Conservation (phyloP, 106 monocot species). For the Iris macrosiphon region DNA sequence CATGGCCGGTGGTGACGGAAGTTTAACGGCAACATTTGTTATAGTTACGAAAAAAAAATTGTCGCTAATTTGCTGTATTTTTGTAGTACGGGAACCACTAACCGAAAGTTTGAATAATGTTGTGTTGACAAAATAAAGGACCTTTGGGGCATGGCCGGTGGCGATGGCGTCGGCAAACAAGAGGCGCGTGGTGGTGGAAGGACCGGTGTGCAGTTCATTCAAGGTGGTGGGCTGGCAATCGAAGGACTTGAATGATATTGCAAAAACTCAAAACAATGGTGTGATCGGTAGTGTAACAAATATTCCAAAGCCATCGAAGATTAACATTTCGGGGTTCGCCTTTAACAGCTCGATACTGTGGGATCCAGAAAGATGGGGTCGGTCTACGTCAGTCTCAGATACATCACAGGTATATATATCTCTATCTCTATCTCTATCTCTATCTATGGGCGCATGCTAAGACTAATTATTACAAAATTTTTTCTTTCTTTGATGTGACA, state of each 20-base stretch:
- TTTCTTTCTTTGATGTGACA: too few relatives aligned
- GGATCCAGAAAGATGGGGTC: conserved; percentile 16
- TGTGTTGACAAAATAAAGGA: conserved; percentile 22
- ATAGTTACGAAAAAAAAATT: too few relatives aligned
- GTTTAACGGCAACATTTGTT: too few relatives aligned
- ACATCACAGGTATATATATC: conserved; percentile 4
- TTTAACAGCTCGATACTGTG: conserved; percentile 14
- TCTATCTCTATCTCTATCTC: too few relatives aligned
- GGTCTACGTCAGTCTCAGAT: conserved; percentile 6
- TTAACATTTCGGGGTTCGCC: conserved; percentile 9
- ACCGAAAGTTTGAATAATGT: background rate
- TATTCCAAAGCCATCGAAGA: background rate
- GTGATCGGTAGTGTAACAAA: background rate
- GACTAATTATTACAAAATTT: too few relatives aligned
- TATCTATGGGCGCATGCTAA: too few relatives aligned
- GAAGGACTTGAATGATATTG: conserved; percentile 16
- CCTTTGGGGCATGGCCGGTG: conserved; percentile 73
- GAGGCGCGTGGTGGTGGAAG: conserved; percentile 60
- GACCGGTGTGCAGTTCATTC: conserved; percentile 54
- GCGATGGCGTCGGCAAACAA: conserved; percentile 53
- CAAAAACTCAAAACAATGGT: background rate
- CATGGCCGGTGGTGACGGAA: too few relatives aligned
- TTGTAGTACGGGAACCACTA: too few relatives aligned
- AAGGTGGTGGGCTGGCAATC: conserved; percentile 50
- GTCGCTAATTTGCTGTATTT: too few relatives aligned